Conservation (phyloP, 257 asterid genomes). For the Nicotiana benthamiana region DNA sequence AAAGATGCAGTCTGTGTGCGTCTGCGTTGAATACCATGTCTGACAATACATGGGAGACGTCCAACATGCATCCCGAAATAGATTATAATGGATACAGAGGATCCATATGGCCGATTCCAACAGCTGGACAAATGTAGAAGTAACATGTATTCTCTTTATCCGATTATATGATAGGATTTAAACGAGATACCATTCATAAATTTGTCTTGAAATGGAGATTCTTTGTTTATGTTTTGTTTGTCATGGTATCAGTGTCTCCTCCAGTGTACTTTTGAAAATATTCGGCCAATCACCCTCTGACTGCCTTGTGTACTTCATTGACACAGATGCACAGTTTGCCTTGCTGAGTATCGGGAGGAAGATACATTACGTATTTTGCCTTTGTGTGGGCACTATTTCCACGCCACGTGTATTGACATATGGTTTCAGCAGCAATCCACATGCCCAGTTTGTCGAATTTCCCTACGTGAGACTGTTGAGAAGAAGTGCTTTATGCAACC, state of each 20-base stretch:
- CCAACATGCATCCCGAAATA: not conserved
- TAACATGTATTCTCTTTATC: not conserved
- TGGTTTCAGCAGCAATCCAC: conserved; percentile 81
- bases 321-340: conserved; percentile 73
- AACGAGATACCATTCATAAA: not conserved
- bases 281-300: not conserved
- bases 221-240: not conserved
- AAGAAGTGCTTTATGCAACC: conserved; percentile 61
- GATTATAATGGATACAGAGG: not conserved
- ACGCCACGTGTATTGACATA: conserved; percentile 59
- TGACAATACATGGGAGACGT: not conserved
- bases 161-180: not conserved
- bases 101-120: not conserved
- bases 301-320: not conserved
- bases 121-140: not conserved
- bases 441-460: conserved; percentile 84
- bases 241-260: not conserved
- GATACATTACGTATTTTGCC: conserved; percentile 63
- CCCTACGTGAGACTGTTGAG: conserved; percentile 53
- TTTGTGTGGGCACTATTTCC: conserved; percentile 67
- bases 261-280: not conserved
- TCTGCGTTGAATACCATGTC: not conserved
- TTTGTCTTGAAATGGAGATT: not conserved
- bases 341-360: conserved; percentile 60
- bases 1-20: not conserved